These are phyloP conservation scores for Annona squamosa DNA, from an alignment of 164 flowering plant genomes.

Conservation along the genomic window DNA sequence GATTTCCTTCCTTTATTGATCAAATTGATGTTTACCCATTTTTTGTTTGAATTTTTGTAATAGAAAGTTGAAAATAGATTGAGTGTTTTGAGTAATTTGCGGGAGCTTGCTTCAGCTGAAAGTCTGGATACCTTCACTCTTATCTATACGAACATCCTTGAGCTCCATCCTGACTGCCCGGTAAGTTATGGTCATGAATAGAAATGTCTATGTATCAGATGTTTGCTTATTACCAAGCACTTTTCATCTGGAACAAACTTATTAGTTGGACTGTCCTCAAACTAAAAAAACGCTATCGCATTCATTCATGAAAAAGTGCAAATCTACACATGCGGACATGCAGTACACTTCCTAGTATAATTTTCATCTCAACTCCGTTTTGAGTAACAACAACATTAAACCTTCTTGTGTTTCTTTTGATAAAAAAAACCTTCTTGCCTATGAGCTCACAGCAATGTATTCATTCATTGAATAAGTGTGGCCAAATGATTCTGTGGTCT, in stretches of 20 bases:
- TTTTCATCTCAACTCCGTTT: background rate
- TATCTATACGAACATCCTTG: constrained; percentile 84
- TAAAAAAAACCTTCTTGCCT: too few relatives aligned
- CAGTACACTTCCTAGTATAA: background rate
- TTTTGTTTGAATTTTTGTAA: constrained; percentile 5
- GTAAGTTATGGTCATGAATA: constrained; percentile 32
- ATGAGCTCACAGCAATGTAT: background rate
- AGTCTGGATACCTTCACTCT: constrained; percentile 93
- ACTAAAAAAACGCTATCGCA: too few relatives aligned
- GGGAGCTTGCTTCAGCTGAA: constrained; percentile 98
- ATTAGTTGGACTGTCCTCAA: too few relatives aligned
- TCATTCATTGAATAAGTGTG: too few relatives aligned
- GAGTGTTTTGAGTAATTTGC: constrained; percentile 62
- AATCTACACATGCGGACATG: too few relatives aligned
- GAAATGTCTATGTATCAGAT: too few relatives aligned
- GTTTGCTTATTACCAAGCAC: too few relatives aligned
- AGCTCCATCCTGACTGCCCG: constrained; percentile 96
- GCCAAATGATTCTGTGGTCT: background rate
- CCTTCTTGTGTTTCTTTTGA: background rate
- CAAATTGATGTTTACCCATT: too few relatives aligned
- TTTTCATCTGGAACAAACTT: too few relatives aligned
- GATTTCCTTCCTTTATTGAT: background rate
- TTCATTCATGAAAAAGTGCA: too few relatives aligned
- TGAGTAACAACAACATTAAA: too few relatives aligned
- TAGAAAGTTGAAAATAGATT: constrained; percentile 96